phyloP scores from a whole-genome alignment of 2,329 filamentous ascomycete genomes.

The Beauveria sp. region DNA sequence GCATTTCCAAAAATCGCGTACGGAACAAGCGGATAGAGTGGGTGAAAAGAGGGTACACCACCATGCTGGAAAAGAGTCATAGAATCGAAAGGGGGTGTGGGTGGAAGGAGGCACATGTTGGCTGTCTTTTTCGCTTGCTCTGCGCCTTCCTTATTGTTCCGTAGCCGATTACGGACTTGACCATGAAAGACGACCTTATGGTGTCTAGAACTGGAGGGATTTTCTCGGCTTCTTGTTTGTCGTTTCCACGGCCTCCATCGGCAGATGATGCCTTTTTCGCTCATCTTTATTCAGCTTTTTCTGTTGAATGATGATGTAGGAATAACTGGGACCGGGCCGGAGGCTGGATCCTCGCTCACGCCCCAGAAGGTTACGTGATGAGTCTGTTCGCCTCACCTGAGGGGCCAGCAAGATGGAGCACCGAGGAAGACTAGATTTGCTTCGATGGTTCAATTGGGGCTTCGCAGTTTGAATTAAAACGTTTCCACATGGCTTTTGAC shows the following conservation, averaged over 20 bases:
- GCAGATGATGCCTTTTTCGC: too few relatives aligned
- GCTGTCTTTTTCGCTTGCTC: neutral
- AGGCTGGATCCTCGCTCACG: neutral
- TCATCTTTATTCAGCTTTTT: too few relatives aligned
- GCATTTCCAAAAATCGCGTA: neutral
- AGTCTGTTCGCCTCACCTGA: constrained; percentile 5
- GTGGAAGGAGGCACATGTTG: neutral
- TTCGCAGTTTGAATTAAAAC: neutral
- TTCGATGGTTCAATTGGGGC: neutral
- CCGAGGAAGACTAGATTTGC: neutral
- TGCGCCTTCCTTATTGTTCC: neutral
- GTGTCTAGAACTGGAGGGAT: neutral
- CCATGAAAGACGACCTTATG: neutral
- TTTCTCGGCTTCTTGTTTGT: too few relatives aligned
- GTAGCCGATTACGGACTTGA: neutral
- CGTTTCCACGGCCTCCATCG: too few relatives aligned
- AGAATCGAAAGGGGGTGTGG: neutral
- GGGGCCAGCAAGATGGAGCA: neutral
- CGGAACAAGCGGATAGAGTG: constrained; percentile 3
- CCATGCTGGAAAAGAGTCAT: neutral
- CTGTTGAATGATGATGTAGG: too few relatives aligned
- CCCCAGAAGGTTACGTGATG: neutral
- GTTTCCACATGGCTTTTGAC: neutral
- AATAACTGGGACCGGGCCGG: neutral
- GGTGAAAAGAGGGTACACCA: neutral